A percentile compares a stretch with the other conserved stretches of the same genome.
Conservation (phyloP, 306 rosid genomes). For the Ammopiptanthus mongolicus region DNA sequence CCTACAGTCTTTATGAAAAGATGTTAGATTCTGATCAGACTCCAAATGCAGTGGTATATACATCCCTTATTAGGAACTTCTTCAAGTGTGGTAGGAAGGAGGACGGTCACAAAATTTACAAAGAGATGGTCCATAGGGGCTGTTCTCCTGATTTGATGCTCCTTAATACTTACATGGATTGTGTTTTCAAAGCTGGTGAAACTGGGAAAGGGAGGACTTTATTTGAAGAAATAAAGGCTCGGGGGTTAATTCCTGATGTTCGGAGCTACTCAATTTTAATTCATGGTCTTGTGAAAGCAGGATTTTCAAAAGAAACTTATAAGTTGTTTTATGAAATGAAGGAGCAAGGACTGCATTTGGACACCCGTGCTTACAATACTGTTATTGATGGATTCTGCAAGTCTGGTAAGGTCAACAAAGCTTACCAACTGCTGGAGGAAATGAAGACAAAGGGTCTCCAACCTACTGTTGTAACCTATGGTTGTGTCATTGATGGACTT, state of each 20-base stretch:
- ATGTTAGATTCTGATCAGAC: constrained; percentile 70
- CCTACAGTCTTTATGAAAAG: constrained; percentile 84
- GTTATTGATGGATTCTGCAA: constrained; percentile 88
- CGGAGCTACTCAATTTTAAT: constrained; percentile 82
- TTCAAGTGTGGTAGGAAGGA: constrained; percentile 85
- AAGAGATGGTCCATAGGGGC: constrained; percentile 68
- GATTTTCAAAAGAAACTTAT: constrained; percentile 76
- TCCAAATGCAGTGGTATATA: constrained; percentile 67
- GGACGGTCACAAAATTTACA: constrained; percentile 94
- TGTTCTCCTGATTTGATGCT: constrained; percentile 80
- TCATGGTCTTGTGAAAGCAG: constrained; percentile 84
- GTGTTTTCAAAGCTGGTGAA: constrained; percentile 85
- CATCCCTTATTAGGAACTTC: constrained; percentile 78
- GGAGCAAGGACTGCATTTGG: constrained; percentile 79
- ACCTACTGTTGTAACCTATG: constrained; percentile 86
- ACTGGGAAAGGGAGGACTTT: constrained; percentile 73
- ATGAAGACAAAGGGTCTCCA: constrained; percentile 81
- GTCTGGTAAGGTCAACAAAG: constrained; percentile 84
- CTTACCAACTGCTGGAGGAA: constrained; percentile 87
- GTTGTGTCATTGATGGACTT: constrained; percentile 88
- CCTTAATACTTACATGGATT: constrained; percentile 90
- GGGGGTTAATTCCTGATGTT: constrained; percentile 63
- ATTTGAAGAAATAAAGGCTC: constrained; percentile 74
- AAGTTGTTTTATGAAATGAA: constrained; percentile 73
- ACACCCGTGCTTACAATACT: constrained; percentile 75